phyloP scores from a whole-genome alignment of 2,329 filamentous ascomycete species.

The Beauveria sp. region DNA sequence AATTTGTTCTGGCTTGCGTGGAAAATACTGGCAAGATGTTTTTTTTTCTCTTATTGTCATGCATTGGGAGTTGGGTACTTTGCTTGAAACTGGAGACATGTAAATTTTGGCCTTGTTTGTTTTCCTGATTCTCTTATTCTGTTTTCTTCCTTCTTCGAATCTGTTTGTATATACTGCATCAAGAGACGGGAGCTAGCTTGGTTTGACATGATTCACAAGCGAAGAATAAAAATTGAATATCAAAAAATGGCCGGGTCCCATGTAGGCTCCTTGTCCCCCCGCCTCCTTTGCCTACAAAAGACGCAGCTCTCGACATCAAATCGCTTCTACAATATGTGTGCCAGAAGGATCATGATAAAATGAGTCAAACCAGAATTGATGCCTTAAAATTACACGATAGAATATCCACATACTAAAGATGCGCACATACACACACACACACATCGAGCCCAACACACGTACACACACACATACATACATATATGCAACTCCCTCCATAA shows the following conservation, averaged over 20 bases:
- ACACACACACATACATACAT: neutral
- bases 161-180: too few species aligned
- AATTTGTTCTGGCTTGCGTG: neutral
- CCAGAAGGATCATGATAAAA: too few species aligned
- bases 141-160: too few species aligned
- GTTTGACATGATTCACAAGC: too few species aligned
- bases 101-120: neutral
- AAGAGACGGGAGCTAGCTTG: too few species aligned
- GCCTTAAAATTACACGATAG: neutral
- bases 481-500: neutral
- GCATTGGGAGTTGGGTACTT: neutral
- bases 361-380: neutral
- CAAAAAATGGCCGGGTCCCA: too few species aligned
- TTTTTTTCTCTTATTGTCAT: neutral
- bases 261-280: too few species aligned
- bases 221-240: too few species aligned
- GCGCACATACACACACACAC: neutral
- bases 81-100: neutral
- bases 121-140: too few species aligned
- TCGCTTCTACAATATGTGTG: too few species aligned
- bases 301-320: too few species aligned
- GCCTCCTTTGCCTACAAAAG: too few species aligned
- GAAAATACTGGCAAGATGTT: neutral
- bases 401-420: neutral
- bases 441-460: neutral